Base-by-base conservation (phyloP, 495 filamentous ascomycete species). In the Aspergillus diversus region DNA sequence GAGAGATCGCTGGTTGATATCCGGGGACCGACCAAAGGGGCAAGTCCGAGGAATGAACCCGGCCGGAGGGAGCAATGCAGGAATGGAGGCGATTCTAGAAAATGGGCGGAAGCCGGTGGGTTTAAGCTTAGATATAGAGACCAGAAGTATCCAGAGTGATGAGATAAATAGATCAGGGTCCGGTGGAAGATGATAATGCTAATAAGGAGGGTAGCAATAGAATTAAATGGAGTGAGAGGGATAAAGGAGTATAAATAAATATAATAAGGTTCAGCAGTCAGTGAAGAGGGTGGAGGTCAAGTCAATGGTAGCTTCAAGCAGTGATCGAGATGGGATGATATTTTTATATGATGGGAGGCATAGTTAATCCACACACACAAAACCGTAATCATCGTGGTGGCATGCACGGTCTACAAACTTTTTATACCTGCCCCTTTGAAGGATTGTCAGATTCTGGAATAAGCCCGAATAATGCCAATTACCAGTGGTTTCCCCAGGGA, bases 1-100 rank as follows among this genome's bases (percentile, higher is more conserved):
- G 13, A 6, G 47, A 4, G 51, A 33, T 54, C 12, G 13, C 12
- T 7, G 16, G 8, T 12, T 15, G 13, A 34, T 34, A 62, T 55
- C 2, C 21, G 21, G 63, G 66, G 55, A 65, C 56, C 50, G 51
- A 67, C 66, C 43, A 66, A 68, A 68, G 54, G 55, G 63, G 66
- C 56, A 71, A 65, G 57, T 64, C 69, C 66, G 66, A 56, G 65
- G 59, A 61, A 57, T 46, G 49, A 33, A 21, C 16, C 46, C 46
- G 46, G 11, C 46, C 2, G 34, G 12, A 57, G 27, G 9, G 33
- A 17, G 46, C 8, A 34, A 37, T 49, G 16, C 13, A 37, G 51
- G 46, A 37, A 27, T 37, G 48, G 39, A n/a, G 13, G 50, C 39
- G 39, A 46, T 62, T 55, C 51, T 35, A 62, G 51, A 62, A 56